phyloP scores from a whole-genome alignment of 2,329 filamentous ascomycete species.

The Colletotrichum acutatum region DNA sequence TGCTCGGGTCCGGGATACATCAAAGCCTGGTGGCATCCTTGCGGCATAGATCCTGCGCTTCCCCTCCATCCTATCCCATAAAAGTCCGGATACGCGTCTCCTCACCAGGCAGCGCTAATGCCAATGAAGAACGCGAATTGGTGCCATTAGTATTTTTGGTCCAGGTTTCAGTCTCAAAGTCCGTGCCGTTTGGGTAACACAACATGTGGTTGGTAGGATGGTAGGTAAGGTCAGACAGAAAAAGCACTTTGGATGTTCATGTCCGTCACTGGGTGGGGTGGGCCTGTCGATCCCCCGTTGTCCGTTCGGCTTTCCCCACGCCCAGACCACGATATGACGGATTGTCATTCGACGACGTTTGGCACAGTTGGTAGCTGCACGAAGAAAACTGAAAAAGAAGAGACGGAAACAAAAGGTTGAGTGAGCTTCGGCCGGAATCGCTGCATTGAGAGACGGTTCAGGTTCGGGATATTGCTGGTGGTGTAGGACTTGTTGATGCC shows the following conservation, averaged over 20 bases:
- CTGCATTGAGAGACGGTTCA: background rate
- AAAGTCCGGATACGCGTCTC: conserved; percentile 12
- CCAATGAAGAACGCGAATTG: conserved; percentile 1
- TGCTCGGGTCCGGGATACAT: conserved; percentile 14
- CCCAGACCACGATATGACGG: conserved; percentile 2
- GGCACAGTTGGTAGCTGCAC: background rate
- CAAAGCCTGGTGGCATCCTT: conserved; percentile 6
- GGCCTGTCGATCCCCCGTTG: conserved; percentile 18
- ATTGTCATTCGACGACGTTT: conserved; percentile 14
- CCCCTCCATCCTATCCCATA: background rate
- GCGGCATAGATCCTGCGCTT: background rate
- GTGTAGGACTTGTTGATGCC: conserved; percentile 1
- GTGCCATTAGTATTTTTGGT: conserved; percentile 18
- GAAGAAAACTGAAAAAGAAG: conserved; percentile 5
- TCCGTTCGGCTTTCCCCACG: conserved; percentile 35
- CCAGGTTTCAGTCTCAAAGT: conserved; percentile 29
- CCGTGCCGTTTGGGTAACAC: conserved; percentile 26
- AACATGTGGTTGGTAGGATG: conserved; percentile 15
- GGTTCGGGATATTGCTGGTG: background rate
- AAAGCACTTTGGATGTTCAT: conserved; percentile 2
- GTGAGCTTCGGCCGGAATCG: background rate
- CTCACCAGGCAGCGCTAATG: background rate
- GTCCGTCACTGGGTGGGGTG: conserved; percentile 17
- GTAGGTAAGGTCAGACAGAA: conserved; percentile 1
- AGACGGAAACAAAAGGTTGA: conserved; percentile 1